Conservation (phyloP, 1,139 yeast species). For the Taphrina populina region DNA sequence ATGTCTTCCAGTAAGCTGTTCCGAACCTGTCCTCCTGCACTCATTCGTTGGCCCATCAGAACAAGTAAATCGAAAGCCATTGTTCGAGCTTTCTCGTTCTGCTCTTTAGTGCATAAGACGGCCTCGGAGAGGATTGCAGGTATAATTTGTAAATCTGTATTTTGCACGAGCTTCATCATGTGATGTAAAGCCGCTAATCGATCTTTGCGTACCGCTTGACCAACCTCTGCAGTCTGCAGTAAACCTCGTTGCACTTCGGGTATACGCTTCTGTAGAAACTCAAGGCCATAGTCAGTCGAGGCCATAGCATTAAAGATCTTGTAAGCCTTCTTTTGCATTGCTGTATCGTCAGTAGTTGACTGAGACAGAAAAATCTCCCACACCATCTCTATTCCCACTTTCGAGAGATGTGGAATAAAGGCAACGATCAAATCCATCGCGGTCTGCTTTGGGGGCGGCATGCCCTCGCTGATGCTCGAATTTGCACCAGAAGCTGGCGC, state of each 20-base stretch:
- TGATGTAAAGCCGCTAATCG: conserved; percentile 62
- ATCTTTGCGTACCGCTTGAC: conserved; percentile 42
- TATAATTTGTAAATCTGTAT: conserved; percentile 56
- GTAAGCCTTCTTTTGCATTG: conserved; percentile 86
- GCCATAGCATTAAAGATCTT: conserved; percentile 66
- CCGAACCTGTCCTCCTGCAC: conserved; percentile 65
- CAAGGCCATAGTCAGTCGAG: conserved; percentile 65
- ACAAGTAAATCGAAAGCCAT: conserved; percentile 73
- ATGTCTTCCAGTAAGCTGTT: conserved; percentile 59
- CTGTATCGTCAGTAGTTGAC: conserved; percentile 55
- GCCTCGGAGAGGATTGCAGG: conserved; percentile 84
- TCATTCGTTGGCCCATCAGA: conserved; percentile 77
- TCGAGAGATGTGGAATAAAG: conserved; percentile 79
- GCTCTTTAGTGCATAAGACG: conserved; percentile 87
- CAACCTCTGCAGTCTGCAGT: conserved; percentile 40
- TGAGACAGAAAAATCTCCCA: conserved; percentile 74
- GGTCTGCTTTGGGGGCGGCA: conserved; percentile 66
- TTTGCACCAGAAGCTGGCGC: conserved; percentile 49
- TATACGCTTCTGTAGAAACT: conserved; percentile 43
- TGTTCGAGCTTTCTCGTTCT: conserved; percentile 86
- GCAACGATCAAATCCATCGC: conserved; percentile 89
- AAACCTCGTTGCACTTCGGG: conserved; percentile 50
- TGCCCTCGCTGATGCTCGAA: conserved; percentile 46
- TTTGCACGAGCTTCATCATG: conserved; percentile 58
- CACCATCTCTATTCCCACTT: conserved; percentile 66